These are phyloP conservation scores for Periconia sp. DNA, from an alignment of 2,329 filamentous ascomycete species.

Conservation along the genomic window DNA sequence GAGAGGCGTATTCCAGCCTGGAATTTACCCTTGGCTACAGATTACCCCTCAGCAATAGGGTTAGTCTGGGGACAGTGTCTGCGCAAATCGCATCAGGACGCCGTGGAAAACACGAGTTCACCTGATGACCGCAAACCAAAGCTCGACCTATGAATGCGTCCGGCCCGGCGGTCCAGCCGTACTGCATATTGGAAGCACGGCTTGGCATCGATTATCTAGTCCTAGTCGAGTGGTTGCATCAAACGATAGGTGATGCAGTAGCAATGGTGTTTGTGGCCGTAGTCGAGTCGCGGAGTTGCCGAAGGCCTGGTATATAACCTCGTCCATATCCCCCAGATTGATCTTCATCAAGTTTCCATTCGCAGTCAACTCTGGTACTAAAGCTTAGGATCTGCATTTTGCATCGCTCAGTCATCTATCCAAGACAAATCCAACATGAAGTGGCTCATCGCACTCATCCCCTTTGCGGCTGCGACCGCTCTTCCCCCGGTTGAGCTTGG, in stretches of 20 bases:
- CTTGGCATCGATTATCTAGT: slow-evolving; percentile 37
- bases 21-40: slow-evolving; percentile 22
- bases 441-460: slow-evolving; percentile 43
- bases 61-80: slow-evolving; percentile 14
- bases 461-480: slow-evolving; percentile 35
- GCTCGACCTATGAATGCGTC: slow-evolving; percentile 33
- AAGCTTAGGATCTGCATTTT: slow-evolving; percentile 23
- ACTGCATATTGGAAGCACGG: slow-evolving; percentile 36
- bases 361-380: slow-evolving; percentile 23
- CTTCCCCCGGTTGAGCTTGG: slow-evolving; percentile 25
- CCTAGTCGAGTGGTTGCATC: slow-evolving; percentile 23
- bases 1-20: slow-evolving; percentile 13
- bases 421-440: slow-evolving; percentile 43
- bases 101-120: slow-evolving; percentile 37
- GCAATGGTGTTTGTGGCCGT: slow-evolving; percentile 13
- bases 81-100: slow-evolving; percentile 13
- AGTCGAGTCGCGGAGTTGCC: slow-evolving; percentile 17
- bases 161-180: slow-evolving; percentile 42
- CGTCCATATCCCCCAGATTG: slow-evolving; percentile 29
- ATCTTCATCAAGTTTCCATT: slow-evolving; percentile 39
- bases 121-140: slow-evolving; percentile 23
- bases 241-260: slow-evolving; percentile 20
- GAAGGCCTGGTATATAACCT: slow-evolving; percentile 40
- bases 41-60: slow-evolving; percentile 18
- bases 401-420: slow-evolving; percentile 17